phyloP scores from a whole-genome alignment of 495 filamentous ascomycete species.

The Lasiosphaeria ovina region DNA sequence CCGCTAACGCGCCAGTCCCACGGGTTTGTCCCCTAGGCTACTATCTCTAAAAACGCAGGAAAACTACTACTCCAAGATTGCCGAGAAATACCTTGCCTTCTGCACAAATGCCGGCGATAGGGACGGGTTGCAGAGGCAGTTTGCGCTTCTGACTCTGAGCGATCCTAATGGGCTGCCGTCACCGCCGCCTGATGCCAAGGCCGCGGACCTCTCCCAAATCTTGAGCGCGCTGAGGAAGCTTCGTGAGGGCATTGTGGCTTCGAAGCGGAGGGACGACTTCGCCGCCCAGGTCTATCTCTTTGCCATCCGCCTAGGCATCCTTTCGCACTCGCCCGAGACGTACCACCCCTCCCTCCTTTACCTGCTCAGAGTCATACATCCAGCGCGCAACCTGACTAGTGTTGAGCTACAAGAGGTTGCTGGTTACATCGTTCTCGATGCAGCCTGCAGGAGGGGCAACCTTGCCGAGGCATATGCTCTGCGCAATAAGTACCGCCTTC shows the following conservation, averaged over 20 bases:
- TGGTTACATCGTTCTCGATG: constrained; percentile 80
- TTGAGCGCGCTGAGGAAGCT: constrained; percentile 83
- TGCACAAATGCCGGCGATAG: constrained; percentile 65
- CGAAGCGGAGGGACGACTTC: constrained; percentile 65
- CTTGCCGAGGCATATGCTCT: constrained; percentile 69
- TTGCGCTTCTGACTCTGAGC: constrained; percentile 60
- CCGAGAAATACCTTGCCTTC: constrained; percentile 82
- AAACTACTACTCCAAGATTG: constrained; percentile 80
- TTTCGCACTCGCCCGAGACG: constrained; percentile 74
- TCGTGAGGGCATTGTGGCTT: constrained; percentile 80
- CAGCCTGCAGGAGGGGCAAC: constrained; percentile 79
- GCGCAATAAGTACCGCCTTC: constrained; percentile 52
- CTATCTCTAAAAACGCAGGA: constrained; percentile 74
- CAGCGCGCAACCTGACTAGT: constrained; percentile 57
- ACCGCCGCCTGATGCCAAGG: constrained; percentile 15
- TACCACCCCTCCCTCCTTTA: constrained; percentile 86
- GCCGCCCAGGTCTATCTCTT: constrained; percentile 71
- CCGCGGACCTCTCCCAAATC: constrained; percentile 44
- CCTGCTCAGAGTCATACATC: constrained; percentile 70
- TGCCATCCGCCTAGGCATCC: constrained; percentile 77
- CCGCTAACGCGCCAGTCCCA: not conserved
- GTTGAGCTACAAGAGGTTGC: constrained; percentile 73
- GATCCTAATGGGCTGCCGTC: constrained; percentile 9
- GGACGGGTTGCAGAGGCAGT: constrained; percentile 68
- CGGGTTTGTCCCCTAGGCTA: constrained; percentile 53